A percentile compares a stretch with the other conserved stretches of the same genome.
These are phyloP conservation scores for Cotoneaster glaucophyllus DNA, from an alignment of 306 rosid genomes.

Conservation along the genomic window DNA sequence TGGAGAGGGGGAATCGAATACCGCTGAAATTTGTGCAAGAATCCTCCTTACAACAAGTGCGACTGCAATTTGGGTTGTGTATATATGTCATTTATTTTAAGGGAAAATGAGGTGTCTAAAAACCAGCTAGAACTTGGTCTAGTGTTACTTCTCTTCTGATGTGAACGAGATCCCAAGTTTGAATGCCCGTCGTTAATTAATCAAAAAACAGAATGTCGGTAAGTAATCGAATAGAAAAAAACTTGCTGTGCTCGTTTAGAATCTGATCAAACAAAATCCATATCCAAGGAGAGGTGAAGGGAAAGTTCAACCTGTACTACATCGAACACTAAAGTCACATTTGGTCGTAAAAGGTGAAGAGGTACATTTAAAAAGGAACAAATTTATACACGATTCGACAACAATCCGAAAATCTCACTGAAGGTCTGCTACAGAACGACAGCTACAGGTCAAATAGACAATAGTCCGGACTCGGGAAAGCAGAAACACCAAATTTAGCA, in stretches of 20 bases:
- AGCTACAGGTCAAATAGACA: conserved; percentile 16
- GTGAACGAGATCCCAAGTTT: neutral
- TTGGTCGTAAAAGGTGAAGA: neutral
- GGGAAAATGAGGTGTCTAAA: too few relatives aligned
- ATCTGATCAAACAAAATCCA: neutral
- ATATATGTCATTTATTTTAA: too few relatives aligned
- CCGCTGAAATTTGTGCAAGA: too few relatives aligned
- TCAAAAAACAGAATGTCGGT: too few relatives aligned
- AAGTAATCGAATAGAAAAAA: too few relatives aligned
- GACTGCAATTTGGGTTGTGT: neutral
- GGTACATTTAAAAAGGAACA: neutral
- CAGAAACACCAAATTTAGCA: conserved; percentile 21
- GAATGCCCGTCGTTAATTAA: neutral
- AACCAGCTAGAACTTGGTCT: neutral
- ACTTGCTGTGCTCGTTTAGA: neutral
- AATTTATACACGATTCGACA: neutral
- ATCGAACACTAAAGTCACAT: neutral
- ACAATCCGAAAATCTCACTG: neutral
- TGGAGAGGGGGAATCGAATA: neutral
- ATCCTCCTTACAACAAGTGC: too few relatives aligned
- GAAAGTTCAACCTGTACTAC: neutral
- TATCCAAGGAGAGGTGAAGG: neutral
- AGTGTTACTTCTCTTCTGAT: neutral
- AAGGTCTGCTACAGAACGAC: neutral
- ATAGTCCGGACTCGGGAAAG: neutral